phyloP scores from a whole-genome alignment of 306 rosid species.

The Cucurbita pepo region DNA sequence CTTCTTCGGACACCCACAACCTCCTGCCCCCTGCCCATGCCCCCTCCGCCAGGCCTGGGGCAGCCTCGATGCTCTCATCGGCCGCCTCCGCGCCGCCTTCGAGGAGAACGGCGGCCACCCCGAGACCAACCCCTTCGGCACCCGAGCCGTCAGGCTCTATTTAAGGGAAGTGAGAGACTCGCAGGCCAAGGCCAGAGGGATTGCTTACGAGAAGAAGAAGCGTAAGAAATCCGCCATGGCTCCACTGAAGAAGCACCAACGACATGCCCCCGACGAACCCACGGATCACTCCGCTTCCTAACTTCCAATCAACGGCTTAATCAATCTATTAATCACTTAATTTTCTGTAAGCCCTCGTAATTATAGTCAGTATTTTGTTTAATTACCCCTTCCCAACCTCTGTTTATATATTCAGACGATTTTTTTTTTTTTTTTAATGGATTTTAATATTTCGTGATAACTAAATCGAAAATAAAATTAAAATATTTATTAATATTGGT shows the following conservation, averaged over 20 bases:
- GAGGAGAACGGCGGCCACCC: conserved; percentile 92
- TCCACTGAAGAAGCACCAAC: neutral
- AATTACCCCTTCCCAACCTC: neutral
- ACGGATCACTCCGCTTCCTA: neutral
- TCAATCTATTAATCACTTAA: too few relatives aligned
- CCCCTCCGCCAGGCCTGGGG: conserved; percentile 28
- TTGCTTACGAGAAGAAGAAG: conserved; percentile 81
- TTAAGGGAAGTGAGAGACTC: conserved; percentile 65
- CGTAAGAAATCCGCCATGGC: conserved; percentile 13
- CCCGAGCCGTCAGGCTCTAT: conserved; percentile 59
- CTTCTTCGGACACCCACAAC: conserved; percentile 63
- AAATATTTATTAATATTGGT: neutral
- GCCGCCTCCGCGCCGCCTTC: conserved; percentile 78
- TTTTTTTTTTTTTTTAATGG: neutral
- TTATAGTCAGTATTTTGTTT: neutral
- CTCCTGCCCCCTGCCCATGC: conserved; percentile 76
- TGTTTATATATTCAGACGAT: neutral
- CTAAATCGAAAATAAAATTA: neutral
- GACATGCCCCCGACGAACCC: neutral
- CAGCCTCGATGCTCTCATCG: conserved; percentile 76
- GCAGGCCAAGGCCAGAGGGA: conserved; percentile 79
- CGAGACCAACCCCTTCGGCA: conserved; percentile 67
- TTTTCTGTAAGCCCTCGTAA: too few relatives aligned
- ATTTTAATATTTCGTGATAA: neutral
- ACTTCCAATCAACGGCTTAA: neutral